Evolutionary conservation across 2,329 filamentous ascomycete species (phyloP).

Genomic region (Phialophora expanda): DNA sequence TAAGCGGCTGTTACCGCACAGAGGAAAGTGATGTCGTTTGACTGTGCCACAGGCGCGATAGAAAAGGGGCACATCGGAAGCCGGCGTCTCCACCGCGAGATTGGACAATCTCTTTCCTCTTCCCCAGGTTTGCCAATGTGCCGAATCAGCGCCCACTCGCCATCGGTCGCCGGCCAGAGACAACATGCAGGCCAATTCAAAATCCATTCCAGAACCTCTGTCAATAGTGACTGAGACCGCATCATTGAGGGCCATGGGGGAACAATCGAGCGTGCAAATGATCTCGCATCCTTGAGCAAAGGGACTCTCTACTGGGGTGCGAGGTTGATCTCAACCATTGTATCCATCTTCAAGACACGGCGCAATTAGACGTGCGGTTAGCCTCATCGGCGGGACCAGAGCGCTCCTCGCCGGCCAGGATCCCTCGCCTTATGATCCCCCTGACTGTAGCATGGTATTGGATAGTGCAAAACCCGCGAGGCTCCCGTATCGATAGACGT

Average conservation of each 20-base stretch:
- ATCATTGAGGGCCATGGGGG: constrained; percentile 7
- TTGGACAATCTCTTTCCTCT: constrained; percentile 33
- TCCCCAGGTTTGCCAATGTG: constrained; percentile 33
- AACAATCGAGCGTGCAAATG: constrained; percentile 6
- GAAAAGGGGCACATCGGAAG: constrained; percentile 26
- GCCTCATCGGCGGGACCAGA: constrained; percentile 35
- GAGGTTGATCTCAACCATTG: constrained; percentile 29
- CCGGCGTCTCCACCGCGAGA: constrained; percentile 32
- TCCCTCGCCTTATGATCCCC: constrained; percentile 24
- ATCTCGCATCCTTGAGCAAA: constrained; percentile 1
- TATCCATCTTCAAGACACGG: constrained; percentile 32
- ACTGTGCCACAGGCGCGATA: constrained; percentile 15
- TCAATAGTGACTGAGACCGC: constrained; percentile 4
- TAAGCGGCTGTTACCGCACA: constrained; percentile 15
- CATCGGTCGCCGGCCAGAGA: constrained; percentile 10
- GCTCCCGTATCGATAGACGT: constrained; percentile 36
- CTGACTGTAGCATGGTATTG: constrained; percentile 34
- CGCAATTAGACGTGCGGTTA: constrained; percentile 35
- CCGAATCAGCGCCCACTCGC: constrained; percentile 29
- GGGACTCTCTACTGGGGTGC: background rate
- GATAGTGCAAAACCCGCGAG: constrained; percentile 33
- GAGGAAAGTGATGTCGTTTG: constrained; percentile 7
- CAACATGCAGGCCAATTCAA: constrained; percentile 18
- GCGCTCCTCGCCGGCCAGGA: constrained; percentile 22
- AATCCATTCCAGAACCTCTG: constrained; percentile 6